A percentile compares a stretch with the other conserved stretches of the same genome.
phyloP scores from a whole-genome alignment of 257 asterid genomes.

The Solanum chiquidenum region DNA sequence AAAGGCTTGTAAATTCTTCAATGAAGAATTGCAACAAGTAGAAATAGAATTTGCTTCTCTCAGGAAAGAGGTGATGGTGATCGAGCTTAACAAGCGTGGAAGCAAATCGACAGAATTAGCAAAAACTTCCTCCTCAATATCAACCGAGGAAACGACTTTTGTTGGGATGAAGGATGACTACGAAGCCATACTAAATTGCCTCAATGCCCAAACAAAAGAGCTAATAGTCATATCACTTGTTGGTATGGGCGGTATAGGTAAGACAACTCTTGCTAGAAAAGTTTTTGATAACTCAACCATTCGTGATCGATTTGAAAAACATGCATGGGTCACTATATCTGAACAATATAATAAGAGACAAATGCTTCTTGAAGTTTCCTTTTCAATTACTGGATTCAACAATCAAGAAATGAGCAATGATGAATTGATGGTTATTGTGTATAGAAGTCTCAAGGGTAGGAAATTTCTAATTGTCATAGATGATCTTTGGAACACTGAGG shows the following conservation, averaged over 20 bases:
- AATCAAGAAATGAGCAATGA: neutral
- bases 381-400: neutral
- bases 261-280: neutral
- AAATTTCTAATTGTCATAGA: conserved; percentile 8
- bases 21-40: neutral
- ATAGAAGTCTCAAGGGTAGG: neutral
- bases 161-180: neutral
- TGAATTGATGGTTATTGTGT: neutral
- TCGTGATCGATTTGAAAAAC: too few relatives aligned
- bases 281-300: neutral
- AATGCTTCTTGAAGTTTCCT: neutral
- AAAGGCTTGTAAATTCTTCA: neutral
- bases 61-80: neutral
- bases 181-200: neutral
- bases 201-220: neutral
- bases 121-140: neutral
- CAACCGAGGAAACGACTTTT: neutral
- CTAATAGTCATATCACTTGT: neutral
- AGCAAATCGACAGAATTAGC: neutral
- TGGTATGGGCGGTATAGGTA: neutral
- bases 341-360: neutral
- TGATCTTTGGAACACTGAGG: conserved; percentile 2
- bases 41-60: neutral
- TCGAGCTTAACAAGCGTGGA: neutral
- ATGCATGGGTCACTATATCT: neutral